Conservation (phyloP, 176 grass and related monocot genomes). For the Alloteropsis semialata region DNA sequence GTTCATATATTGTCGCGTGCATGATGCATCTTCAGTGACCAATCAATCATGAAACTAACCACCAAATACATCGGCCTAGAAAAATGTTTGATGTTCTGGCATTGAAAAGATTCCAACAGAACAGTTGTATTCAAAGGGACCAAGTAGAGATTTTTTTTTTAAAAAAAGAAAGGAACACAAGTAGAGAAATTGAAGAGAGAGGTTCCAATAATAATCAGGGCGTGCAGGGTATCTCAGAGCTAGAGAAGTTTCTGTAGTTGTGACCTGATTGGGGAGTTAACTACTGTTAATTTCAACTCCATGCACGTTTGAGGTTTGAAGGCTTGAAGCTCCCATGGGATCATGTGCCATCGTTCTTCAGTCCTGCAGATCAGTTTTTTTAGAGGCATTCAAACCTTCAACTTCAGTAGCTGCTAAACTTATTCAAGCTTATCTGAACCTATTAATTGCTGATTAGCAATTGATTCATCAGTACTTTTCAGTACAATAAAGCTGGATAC, state of each 20-base stretch:
- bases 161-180: not conserved
- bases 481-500: not conserved
- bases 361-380: not conserved
- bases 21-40: not conserved
- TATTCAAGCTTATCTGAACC: not conserved
- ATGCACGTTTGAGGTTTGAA: no score
- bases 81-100: not conserved
- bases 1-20: not conserved
- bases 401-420: not conserved
- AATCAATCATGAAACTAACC: conserved; percentile 8
- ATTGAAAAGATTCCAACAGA: conserved; percentile 9
- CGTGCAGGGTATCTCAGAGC: not conserved
- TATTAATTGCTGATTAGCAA: not conserved
- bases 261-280: not conserved
- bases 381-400: not conserved
- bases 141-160: no score
- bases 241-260: not conserved
- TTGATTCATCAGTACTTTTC: not conserved
- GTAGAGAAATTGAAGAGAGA: not conserved
- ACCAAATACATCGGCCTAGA: not conserved
- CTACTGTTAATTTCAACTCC: not conserved
- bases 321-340: conserved; percentile 2
- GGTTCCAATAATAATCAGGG: not conserved
- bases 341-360: conserved; percentile 1
- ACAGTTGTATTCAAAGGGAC: not conserved